These are phyloP conservation scores for Cladosporium sp. DNA, from an alignment of 2,329 filamentous ascomycete species.

Conservation along the genomic window DNA sequence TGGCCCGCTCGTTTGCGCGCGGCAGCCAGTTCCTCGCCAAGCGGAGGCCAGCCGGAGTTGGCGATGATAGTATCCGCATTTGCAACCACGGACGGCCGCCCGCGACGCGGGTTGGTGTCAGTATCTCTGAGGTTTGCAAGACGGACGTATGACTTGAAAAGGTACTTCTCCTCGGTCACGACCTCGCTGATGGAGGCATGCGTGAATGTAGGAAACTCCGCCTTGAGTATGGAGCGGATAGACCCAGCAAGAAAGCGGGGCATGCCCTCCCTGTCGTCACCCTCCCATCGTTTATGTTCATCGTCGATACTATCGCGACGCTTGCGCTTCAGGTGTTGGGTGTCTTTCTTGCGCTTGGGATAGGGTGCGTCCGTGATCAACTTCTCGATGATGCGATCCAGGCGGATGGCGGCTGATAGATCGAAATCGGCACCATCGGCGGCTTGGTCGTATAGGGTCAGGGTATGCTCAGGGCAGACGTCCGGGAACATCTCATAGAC, in stretches of 20 bases:
- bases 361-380: slow-evolving; percentile 30
- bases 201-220: slow-evolving; percentile 44
- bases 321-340: slow-evolving; percentile 32
- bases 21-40: slow-evolving; percentile 38
- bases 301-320: slow-evolving; percentile 29
- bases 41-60: slow-evolving; percentile 22
- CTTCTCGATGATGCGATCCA: slow-evolving; percentile 33
- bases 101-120: slow-evolving; percentile 19
- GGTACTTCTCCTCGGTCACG: slow-evolving; percentile 34
- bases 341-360: slow-evolving; percentile 34
- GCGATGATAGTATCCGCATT: slow-evolving; percentile 29
- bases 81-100: slow-evolving; percentile 24
- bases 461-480: slow-evolving; percentile 35
- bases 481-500: slow-evolving; percentile 38
- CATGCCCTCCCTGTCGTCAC: slow-evolving; percentile 23
- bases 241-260: slow-evolving; percentile 22
- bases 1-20: slow-evolving; percentile 32
- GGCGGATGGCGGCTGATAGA: slow-evolving; percentile 22
- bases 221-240: slow-evolving; percentile 38
- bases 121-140: slow-evolving; percentile 33
- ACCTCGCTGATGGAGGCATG: slow-evolving; percentile 38
- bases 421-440: slow-evolving; percentile 12
- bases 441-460: slow-evolving; percentile 27
- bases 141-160: slow-evolving; percentile 41
- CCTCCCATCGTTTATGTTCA: slow-evolving; percentile 29